A percentile compares a stretch with the other conserved stretches of the same genome.
Evolutionary conservation across 345 rosid species (phyloP).

Genomic region (Lepidium sativum): DNA sequence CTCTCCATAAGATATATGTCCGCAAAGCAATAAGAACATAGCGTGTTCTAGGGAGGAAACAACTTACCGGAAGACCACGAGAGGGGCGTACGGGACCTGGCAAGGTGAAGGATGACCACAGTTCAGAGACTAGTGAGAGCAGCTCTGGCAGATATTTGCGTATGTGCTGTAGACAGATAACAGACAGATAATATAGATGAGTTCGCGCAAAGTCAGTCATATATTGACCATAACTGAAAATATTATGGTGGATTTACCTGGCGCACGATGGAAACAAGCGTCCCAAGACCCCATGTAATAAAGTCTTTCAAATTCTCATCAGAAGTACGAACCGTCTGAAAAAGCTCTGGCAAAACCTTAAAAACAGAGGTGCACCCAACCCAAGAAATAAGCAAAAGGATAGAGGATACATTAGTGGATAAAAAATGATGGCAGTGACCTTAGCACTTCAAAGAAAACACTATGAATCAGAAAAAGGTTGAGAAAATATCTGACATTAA

Average conservation of each 20-base stretch:
- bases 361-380: conserved; percentile 9
- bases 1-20: conserved; percentile 7
- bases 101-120: conserved; percentile 89
- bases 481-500: background rate
- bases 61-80: conserved; percentile 74
- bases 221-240: conserved; percentile 1
- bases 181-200: conserved; percentile 9
- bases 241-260: conserved; percentile 59
- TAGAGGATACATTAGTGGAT: background rate
- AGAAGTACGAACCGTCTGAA: conserved; percentile 81
- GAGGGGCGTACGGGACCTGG: conserved; percentile 66
- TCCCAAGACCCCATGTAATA: conserved; percentile 98
- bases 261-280: conserved; percentile 91
- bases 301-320: conserved; percentile 91
- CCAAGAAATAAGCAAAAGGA: conserved; percentile 15
- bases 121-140: conserved; percentile 74
- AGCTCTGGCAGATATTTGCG: conserved; percentile 86
- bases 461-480: background rate
- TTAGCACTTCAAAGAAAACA: background rate
- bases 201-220: background rate
- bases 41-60: conserved; percentile 5
- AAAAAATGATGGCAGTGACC: background rate
- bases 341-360: conserved; percentile 96
- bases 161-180: conserved; percentile 65
- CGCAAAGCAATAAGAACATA: conserved; percentile 10